phyloP scores from a whole-genome alignment of 768 basidiomycete species.

The Boletus sensibilis region DNA sequence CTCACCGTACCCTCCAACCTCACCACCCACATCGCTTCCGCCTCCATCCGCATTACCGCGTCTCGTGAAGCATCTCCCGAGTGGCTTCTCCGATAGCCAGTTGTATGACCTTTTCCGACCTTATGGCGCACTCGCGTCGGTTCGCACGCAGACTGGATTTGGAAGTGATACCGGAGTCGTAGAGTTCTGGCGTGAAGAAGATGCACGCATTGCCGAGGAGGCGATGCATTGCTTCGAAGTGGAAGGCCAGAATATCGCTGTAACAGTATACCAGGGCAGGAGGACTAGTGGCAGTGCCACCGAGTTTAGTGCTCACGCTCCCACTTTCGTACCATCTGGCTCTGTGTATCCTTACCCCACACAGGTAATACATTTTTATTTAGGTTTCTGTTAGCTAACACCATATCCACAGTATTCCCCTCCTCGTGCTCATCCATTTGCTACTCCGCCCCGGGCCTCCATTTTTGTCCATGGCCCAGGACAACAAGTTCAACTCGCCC shows the following conservation, averaged over 20 bases:
- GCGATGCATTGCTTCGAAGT: constrained; percentile 83
- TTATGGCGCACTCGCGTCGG: constrained; percentile 81
- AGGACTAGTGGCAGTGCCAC: constrained; percentile 51
- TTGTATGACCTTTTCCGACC: constrained; percentile 85
- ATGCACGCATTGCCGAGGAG: constrained; percentile 74
- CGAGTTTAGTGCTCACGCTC: constrained; percentile 74
- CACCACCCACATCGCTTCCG: constrained; percentile 70
- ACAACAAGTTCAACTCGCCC: constrained; percentile 86
- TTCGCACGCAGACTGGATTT: constrained; percentile 69
- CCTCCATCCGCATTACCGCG: constrained; percentile 76
- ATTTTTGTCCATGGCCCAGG: constrained; percentile 84
- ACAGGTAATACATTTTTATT: constrained; percentile 41
- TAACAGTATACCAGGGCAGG: constrained; percentile 72
- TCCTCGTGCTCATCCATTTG: constrained; percentile 56
- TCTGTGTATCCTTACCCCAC: constrained; percentile 64
- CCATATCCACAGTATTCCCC: constrained; percentile 57
- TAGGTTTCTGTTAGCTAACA: background rate
- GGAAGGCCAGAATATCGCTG: constrained; percentile 81
- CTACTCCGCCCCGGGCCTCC: constrained; percentile 35
- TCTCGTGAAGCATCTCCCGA: constrained; percentile 81
- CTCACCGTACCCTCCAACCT: constrained; percentile 82
- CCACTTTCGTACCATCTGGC: constrained; percentile 72
- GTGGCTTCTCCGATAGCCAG: constrained; percentile 61
- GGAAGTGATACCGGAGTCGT: constrained; percentile 76
- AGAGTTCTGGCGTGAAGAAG: constrained; percentile 87